Base-by-base conservation (phyloP, 139 green algal genomes). In the Volvox africanus region DNA sequence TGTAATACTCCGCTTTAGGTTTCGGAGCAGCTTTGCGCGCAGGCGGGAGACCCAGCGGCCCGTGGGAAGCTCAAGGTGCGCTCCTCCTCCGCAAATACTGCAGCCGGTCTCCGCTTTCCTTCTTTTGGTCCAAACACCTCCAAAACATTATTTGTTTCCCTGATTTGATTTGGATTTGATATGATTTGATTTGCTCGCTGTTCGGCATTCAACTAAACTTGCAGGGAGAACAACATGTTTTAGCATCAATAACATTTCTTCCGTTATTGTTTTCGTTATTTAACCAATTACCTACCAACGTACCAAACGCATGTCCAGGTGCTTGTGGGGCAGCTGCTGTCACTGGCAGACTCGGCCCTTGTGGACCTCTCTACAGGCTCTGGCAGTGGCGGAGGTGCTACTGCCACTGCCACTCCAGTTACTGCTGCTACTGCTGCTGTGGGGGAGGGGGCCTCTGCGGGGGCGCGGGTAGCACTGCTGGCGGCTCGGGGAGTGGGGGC, bases 11-110 rank as follows among this genome's bases (percentile, higher is more conserved):
- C 65, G 17, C 17, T 69, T 22, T 26, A 86, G 80, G 26, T 86
- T 73, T 71, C 80, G 80, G 80, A 71, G 80, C 50, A 86, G 50
- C 80, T 86, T 14, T 86, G 80, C 24, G 80, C 50, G 22, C 20
- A 73, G 17, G 80, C 80, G 16, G 50, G 26, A 6, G 28, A 73
- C 14, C 50, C 80, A 1, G 80, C 32, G 50, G 69, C 80, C 28
- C 50, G 55, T 14, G 50, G 26, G 14, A 22, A 71, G 26, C 80
- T 86, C 80, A 86, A 86, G 80, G 80, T 86, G 50, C 50, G 55
- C 44, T 55, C 44, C 44, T 55, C 44, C 44, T 55, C 44, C 44
- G 44, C 5, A 55, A 55, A 5, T 9, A 55, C 44, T 5, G 44
- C 44, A 55, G 44, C 44, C 44, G 5, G 44, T 55, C 44, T 5